These are phyloP conservation scores for Phytophthora sp. DNA, from an alignment of 352 stramenopile species.

Conservation along the genomic window DNA sequence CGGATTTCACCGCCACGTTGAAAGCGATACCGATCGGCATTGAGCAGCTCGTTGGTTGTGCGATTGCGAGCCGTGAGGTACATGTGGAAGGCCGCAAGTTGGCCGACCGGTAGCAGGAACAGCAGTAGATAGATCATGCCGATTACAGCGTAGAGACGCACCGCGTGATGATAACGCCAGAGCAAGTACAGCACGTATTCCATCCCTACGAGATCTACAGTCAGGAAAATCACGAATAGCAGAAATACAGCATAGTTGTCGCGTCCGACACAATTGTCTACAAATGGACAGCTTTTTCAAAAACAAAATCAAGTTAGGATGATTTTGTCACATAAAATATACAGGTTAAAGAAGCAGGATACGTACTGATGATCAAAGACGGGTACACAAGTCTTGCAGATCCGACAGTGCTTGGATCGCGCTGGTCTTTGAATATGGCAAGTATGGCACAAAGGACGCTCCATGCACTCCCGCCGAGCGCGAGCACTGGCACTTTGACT, in stretches of 20 bases:
- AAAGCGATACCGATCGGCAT: constrained; percentile 70
- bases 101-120: constrained; percentile 52
- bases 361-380: constrained; percentile 98
- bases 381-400: constrained; percentile 94
- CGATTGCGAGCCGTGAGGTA: constrained; percentile 78
- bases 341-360: not conserved
- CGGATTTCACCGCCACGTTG: constrained; percentile 39
- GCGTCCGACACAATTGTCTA: constrained; percentile 98
- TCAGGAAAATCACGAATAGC: constrained; percentile 58
- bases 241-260: constrained; percentile 96
- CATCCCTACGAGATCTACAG: constrained; percentile 52
- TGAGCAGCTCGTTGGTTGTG: constrained; percentile 84
- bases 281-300: constrained; percentile 91
- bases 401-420: constrained; percentile 86
- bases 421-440: constrained; percentile 81
- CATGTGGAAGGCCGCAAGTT: constrained; percentile 73
- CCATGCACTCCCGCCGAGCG: constrained; percentile 42
- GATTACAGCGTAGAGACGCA: constrained; percentile 37
- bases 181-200: constrained; percentile 70
- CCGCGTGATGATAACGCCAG: constrained; percentile 48
- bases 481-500: constrained; percentile 25
- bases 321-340: not conserved
- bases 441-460: constrained; percentile 82
- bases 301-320: constrained; percentile 21
- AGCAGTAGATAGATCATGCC: constrained; percentile 57